Conservation (phyloP, 331 rosid genomes). For the Erythrophleum ivorense region DNA sequence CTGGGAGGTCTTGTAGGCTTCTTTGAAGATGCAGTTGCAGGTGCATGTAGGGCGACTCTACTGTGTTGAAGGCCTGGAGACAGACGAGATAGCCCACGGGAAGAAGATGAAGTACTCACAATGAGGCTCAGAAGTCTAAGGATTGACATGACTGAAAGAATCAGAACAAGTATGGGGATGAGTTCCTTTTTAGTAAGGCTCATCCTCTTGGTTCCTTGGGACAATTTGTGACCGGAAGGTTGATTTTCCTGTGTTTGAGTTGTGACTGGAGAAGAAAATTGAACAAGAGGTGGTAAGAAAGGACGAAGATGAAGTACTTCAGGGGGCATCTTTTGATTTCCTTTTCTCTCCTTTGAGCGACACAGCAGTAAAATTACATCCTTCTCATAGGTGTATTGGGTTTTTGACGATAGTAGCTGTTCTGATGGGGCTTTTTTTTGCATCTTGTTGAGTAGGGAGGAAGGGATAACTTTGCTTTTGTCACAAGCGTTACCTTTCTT, state of each 20-base stretch:
- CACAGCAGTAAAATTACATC: constrained; percentile 39
- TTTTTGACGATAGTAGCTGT: constrained; percentile 33
- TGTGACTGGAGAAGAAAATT: constrained; percentile 50
- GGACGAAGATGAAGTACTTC: constrained; percentile 60
- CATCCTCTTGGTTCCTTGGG: constrained; percentile 56
- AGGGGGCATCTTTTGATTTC: constrained; percentile 66
- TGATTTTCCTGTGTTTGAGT: constrained; percentile 42
- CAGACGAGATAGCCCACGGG: constrained; percentile 44
- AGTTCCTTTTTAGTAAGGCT: constrained; percentile 62
- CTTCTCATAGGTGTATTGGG: constrained; percentile 13
- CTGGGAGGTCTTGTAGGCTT: constrained; percentile 41
- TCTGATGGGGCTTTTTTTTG: constrained; percentile 35
- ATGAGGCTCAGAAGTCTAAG: constrained; percentile 68
- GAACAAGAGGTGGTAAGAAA: constrained; percentile 42
- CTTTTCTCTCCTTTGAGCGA: constrained; percentile 39
- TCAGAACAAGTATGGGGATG: constrained; percentile 67
- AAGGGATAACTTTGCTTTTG: constrained; percentile 75
- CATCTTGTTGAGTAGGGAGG: constrained; percentile 59
- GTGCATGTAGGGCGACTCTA: constrained; percentile 24
- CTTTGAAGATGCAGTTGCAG: constrained; percentile 34
- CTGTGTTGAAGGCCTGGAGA: constrained; percentile 45
- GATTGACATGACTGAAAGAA: constrained; percentile 66
- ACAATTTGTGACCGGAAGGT: constrained; percentile 42
- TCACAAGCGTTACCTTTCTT: constrained; percentile 55
- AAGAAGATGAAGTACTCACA: constrained; percentile 53